These are phyloP conservation scores for Pestalotiopsis fici DNA, from an alignment of 2,329 filamentous ascomycete species.

Conservation along the genomic window DNA sequence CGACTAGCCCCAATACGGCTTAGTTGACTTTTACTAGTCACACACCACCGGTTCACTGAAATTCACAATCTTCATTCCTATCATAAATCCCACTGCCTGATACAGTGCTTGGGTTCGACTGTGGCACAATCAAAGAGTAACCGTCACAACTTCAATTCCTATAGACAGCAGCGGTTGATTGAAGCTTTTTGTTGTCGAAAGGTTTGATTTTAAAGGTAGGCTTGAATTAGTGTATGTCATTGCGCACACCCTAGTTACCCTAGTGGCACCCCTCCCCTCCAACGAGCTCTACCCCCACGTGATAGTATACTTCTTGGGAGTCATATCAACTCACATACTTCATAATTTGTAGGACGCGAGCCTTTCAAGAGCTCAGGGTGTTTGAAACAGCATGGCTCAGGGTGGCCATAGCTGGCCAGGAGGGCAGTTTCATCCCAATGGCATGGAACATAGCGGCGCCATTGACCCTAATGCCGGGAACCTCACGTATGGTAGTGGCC, in stretches of 20 bases:
- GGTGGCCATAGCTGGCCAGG: constrained; percentile 10
- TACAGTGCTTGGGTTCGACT: neutral
- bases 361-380: neutral
- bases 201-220: neutral
- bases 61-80: neutral
- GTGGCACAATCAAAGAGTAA: neutral
- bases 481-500: neutral
- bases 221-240: neutral
- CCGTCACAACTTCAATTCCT: too few species aligned
- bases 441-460: neutral
- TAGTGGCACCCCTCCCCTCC: neutral
- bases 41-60: too few species aligned
- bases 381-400: constrained; percentile 9
- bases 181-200: neutral
- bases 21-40: neutral
- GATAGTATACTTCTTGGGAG: neutral
- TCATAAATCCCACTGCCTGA: neutral
- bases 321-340: neutral
- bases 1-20: constrained; percentile 9
- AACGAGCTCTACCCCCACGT: neutral
- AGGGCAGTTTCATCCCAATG: constrained; percentile 9
- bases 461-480: neutral
- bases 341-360: neutral
- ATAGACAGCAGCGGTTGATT: too few species aligned
- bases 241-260: neutral